Evolutionary conservation across 129 eudicot genomes (phyloP).

Genomic region (Artemisia annua): DNA sequence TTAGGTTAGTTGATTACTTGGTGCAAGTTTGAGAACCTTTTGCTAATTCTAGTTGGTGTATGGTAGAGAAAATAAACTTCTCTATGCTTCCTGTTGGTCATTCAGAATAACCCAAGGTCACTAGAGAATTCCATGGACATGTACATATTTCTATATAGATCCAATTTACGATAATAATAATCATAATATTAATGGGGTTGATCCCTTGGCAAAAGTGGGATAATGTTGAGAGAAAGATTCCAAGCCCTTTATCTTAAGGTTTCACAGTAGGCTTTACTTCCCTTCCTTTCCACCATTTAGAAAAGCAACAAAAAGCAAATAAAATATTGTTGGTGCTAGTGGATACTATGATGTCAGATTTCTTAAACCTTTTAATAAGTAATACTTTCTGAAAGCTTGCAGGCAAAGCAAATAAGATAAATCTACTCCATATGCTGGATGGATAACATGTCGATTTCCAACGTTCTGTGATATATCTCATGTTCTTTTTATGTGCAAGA

Average conservation of each 20-base stretch:
- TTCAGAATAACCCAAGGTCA: neutral
- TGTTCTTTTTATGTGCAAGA: neutral
- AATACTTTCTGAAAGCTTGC: neutral
- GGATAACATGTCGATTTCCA: neutral
- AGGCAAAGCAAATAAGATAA: neutral
- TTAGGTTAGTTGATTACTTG: neutral
- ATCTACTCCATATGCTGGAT: conserved; percentile 1
- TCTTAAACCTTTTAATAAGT: neutral
- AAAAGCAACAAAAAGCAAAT: neutral
- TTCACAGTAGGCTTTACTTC: neutral
- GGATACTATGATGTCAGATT: neutral
- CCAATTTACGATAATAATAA: too few species aligned
- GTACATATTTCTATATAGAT: too few species aligned
- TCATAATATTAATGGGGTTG: neutral
- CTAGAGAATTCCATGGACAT: neutral
- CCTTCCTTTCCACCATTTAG: neutral
- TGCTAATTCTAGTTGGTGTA: neutral
- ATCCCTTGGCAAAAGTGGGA: neutral
- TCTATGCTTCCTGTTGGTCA: neutral
- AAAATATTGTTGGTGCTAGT: neutral
- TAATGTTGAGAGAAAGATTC: neutral
- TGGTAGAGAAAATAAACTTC: neutral
- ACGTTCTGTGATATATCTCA: neutral
- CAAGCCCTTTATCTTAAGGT: neutral
- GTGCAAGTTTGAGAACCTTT: neutral